Evolutionary conservation across 2,329 filamentous ascomycete genomes (phyloP).

Genomic region (Sordariomycetes sp.): DNA sequence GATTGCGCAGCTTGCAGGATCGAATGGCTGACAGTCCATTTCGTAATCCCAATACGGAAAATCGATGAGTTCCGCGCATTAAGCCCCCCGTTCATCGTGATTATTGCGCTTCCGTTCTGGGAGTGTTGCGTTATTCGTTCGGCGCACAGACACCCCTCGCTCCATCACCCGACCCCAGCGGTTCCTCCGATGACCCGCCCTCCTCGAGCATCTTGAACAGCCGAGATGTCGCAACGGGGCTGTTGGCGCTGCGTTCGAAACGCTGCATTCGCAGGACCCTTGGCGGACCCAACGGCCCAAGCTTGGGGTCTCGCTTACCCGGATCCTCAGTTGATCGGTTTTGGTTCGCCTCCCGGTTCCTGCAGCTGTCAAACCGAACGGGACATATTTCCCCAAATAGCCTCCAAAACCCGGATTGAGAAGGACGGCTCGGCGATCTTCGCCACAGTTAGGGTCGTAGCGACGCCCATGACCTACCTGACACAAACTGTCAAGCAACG

Average conservation of each 20-base stretch:
- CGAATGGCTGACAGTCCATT: background rate
- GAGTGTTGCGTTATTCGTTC: background rate
- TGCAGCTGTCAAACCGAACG: background rate
- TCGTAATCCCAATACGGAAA: background rate
- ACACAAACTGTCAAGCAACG: slow-evolving; percentile 1
- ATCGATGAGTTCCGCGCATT: background rate
- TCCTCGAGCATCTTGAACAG: background rate
- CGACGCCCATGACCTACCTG: background rate
- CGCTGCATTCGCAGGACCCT: background rate
- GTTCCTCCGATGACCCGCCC: slow-evolving; percentile 2
- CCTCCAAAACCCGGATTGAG: background rate
- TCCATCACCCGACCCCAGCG: slow-evolving; percentile 1
- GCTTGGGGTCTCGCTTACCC: slow-evolving; percentile 3
- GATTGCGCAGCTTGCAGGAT: background rate
- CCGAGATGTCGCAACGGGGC: background rate
- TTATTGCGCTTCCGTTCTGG: background rate
- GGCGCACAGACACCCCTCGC: slow-evolving; percentile 3
- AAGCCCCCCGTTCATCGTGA: background rate
- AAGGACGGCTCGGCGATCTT: background rate
- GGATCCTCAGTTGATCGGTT: slow-evolving; percentile 3
- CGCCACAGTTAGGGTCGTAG: background rate
- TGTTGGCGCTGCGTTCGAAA: background rate
- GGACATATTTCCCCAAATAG: background rate
- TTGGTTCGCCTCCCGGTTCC: background rate
- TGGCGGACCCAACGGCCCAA: background rate